Percentiles rank a stretch among this genome's conserved stretches.
Evolutionary conservation across 2,329 filamentous ascomycete genomes (phyloP).

Genomic region (Neodidymelliopsis sp.): DNA sequence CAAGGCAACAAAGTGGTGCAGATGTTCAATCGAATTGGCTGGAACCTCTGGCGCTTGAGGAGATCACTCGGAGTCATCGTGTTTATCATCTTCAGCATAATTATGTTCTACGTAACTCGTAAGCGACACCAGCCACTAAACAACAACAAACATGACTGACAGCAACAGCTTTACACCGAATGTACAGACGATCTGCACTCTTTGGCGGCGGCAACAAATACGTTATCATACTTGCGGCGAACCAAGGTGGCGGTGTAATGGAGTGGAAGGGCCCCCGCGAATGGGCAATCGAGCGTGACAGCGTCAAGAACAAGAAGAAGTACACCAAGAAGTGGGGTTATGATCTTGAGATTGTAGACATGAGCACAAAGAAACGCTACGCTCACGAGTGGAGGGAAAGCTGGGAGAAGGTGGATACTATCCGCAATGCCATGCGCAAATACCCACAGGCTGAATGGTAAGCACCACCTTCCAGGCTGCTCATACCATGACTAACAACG

Average conservation of each 20-base stretch:
- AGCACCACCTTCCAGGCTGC: neutral
- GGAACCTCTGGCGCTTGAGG: conserved; percentile 70
- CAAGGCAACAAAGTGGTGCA: conserved; percentile 46
- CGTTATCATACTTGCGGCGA: conserved; percentile 91
- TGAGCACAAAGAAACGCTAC: conserved; percentile 98
- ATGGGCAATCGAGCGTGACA: conserved; percentile 98
- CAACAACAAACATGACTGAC: conserved; percentile 14
- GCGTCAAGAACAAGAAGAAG: conserved; percentile 90
- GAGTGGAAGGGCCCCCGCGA: conserved; percentile 97
- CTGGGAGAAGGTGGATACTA: conserved; percentile 98
- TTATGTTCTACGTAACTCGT: conserved; percentile 77
- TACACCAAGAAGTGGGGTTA: conserved; percentile 92
- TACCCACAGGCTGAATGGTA: conserved; percentile 97
- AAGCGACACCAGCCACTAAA: conserved; percentile 53
- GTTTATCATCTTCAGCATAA: conserved; percentile 66
- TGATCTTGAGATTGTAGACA: conserved; percentile 93
- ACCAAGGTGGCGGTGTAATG: conserved; percentile 96
- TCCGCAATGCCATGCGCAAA: conserved; percentile 87
- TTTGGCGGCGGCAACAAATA: conserved; percentile 90
- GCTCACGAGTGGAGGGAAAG: conserved; percentile 99
- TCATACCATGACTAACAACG: conserved; percentile 37
- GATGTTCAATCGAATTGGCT: conserved; percentile 49
- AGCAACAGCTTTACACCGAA: conserved; percentile 61
- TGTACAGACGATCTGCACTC: conserved; percentile 74
- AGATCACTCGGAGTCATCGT: conserved; percentile 67